Percentiles rank a stretch among this genome's conserved stretches.
Evolutionary conservation across 768 basidiomycete species (phyloP).

Genomic region (Suillus subaureus): DNA sequence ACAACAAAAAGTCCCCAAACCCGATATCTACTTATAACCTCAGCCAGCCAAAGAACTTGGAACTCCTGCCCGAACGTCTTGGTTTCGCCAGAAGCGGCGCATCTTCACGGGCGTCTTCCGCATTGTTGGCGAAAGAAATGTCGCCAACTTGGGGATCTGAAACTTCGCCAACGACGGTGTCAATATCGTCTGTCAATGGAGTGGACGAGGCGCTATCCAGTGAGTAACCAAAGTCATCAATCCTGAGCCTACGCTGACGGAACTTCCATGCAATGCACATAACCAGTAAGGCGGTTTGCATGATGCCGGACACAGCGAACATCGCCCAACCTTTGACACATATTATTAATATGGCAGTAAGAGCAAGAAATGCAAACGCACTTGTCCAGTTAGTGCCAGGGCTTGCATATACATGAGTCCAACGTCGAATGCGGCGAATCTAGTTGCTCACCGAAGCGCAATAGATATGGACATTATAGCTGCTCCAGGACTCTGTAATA

Average conservation of each 20-base stretch:
- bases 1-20: neutral
- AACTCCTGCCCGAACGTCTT: neutral
- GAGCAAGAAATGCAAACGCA: constrained; percentile 34
- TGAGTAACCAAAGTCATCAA: constrained; percentile 89
- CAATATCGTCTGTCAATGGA: neutral
- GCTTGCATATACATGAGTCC: constrained; percentile 33
- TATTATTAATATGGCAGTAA: constrained; percentile 3
- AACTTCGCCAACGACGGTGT: constrained; percentile 1
- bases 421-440: constrained; percentile 1
- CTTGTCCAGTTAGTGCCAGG: constrained; percentile 88
- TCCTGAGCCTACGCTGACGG: constrained; percentile 69
- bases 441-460: constrained; percentile 55
- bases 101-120: neutral
- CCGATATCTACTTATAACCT: neutral
- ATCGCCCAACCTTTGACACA: constrained; percentile 70
- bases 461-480: constrained; percentile 86
- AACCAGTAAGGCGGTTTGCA: constrained; percentile 79
- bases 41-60: constrained; percentile 1
- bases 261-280: constrained; percentile 89
- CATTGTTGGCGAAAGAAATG: neutral
- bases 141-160: neutral
- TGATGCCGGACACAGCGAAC: constrained; percentile 77
- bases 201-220: constrained; percentile 22
- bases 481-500: constrained; percentile 90
- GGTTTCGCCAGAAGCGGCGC: neutral